Evolutionary conservation across 352 stramenopile genomes (phyloP).

Genomic region (Phytophthora nicotianae): DNA sequence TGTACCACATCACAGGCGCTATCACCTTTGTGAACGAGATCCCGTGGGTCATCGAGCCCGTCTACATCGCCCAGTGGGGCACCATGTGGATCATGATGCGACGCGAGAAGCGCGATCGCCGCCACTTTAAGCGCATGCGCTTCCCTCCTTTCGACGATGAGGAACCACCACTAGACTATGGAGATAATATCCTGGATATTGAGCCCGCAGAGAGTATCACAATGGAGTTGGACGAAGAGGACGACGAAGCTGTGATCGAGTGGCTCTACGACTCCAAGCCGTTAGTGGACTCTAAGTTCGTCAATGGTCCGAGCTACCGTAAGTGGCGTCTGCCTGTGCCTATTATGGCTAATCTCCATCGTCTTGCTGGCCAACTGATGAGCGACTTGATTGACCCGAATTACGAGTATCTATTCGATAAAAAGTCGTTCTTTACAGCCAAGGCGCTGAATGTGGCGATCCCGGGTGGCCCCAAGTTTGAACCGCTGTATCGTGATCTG

Average conservation of each 20-base stretch:
- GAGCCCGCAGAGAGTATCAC: slow-evolving; percentile 96
- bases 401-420: slow-evolving; percentile 92
- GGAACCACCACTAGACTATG: slow-evolving; percentile 97
- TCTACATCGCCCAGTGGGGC: slow-evolving; percentile 99
- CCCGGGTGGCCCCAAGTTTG: slow-evolving; percentile 99
- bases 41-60: slow-evolving; percentile 98
- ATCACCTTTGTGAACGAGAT: slow-evolving; percentile 99
- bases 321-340: slow-evolving; percentile 97
- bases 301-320: slow-evolving; percentile 98
- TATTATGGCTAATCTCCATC: slow-evolving; percentile 98
- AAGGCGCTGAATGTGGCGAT: slow-evolving; percentile 99
- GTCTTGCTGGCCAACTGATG: slow-evolving; percentile 96
- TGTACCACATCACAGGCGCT: slow-evolving; percentile 99
- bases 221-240: slow-evolving; percentile 97
- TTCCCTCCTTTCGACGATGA: slow-evolving; percentile 99
- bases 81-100: slow-evolving; percentile 99
- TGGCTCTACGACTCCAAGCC: slow-evolving; percentile 99
- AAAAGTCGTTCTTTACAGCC: slow-evolving; percentile 99
- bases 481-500: slow-evolving; percentile 98
- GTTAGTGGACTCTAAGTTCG: slow-evolving; percentile 90
- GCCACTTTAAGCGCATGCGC: slow-evolving; percentile 99
- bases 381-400: slow-evolving; percentile 98
- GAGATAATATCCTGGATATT: slow-evolving; percentile 97
- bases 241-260: slow-evolving; percentile 94
- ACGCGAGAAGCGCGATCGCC: slow-evolving; percentile 98